Evolutionary conservation across 495 filamentous ascomycete species (phyloP).

Genomic region (Penicillium riverlandense): DNA sequence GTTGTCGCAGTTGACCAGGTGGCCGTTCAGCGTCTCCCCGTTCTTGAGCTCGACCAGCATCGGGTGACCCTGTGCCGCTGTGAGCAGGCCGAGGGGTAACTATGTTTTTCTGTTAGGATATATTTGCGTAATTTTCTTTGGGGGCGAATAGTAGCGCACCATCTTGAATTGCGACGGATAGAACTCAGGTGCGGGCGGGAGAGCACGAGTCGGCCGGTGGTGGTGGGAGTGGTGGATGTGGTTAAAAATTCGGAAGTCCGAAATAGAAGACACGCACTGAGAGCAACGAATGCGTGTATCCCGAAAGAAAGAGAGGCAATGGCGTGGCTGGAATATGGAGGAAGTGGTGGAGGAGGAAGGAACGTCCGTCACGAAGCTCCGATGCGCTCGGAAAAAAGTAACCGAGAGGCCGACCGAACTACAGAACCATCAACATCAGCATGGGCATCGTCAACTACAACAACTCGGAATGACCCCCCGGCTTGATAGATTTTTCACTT

Average conservation of each 20-base stretch:
- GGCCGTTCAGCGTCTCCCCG: constrained; percentile 94
- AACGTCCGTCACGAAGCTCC: too few relatives aligned
- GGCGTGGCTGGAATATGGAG: too few relatives aligned
- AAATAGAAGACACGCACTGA: neutral
- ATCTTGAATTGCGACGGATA: constrained; percentile 16
- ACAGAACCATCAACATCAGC: too few relatives aligned
- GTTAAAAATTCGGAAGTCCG: neutral
- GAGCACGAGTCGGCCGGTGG: neutral
- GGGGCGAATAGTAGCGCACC: constrained; percentile 6
- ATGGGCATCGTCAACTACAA: too few relatives aligned
- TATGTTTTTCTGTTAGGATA: constrained; percentile 19
- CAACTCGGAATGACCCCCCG: too few relatives aligned
- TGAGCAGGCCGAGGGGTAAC: constrained; percentile 89
- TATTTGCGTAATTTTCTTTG: too few relatives aligned
- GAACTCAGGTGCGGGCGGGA: neutral
- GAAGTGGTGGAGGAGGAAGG: too few relatives aligned
- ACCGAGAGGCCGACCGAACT: too few relatives aligned
- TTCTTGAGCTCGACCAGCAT: constrained; percentile 99
- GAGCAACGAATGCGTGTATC: too few relatives aligned
- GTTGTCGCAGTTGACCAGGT: constrained; percentile 91
- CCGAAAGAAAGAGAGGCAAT: too few relatives aligned
- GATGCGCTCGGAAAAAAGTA: too few relatives aligned
- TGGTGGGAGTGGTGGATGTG: constrained; percentile 9
- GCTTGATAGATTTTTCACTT: neutral
- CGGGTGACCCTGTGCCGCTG: constrained; percentile 92